phyloP scores from a whole-genome alignment of 2,329 filamentous ascomycete species.

The Fusarium nisikadoi region DNA sequence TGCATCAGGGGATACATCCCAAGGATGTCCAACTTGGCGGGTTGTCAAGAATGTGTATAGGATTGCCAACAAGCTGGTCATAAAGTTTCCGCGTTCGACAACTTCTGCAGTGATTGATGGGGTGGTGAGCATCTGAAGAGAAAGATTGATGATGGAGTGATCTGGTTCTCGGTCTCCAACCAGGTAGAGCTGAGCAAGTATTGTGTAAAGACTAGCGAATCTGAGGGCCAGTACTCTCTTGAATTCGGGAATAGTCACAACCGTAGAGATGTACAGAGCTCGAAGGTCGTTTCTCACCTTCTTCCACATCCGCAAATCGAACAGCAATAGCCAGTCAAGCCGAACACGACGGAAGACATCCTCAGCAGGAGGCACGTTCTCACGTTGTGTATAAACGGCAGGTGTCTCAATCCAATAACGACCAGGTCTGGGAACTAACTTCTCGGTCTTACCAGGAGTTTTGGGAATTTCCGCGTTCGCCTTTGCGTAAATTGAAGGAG shows the following conservation, averaged over 20 bases:
- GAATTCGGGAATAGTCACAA: conserved; percentile 95
- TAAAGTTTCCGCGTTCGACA: conserved; percentile 92
- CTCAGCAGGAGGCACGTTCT: conserved; percentile 77
- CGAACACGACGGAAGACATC: conserved; percentile 90
- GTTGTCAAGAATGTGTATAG: conserved; percentile 97
- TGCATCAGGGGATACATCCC: conserved; percentile 85
- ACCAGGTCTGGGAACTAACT: conserved; percentile 70
- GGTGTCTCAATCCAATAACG: conserved; percentile 90
- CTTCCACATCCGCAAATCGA: conserved; percentile 97
- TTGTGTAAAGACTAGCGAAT: conserved; percentile 96
- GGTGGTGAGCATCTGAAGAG: conserved; percentile 94
- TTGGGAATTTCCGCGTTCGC: conserved; percentile 80
- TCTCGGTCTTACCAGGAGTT: conserved; percentile 72
- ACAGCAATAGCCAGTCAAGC: conserved; percentile 93
- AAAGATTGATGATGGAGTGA: conserved; percentile 98
- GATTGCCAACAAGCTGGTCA: conserved; percentile 95
- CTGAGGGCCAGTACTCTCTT: conserved; percentile 91
- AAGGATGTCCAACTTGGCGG: conserved; percentile 92
- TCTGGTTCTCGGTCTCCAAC: conserved; percentile 97
- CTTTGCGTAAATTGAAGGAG: conserved; percentile 70
- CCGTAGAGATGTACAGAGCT: conserved; percentile 94
- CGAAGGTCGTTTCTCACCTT: conserved; percentile 89
- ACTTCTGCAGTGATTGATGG: conserved; percentile 97
- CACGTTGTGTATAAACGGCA: conserved; percentile 70
- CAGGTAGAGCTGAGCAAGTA: conserved; percentile 90